Evolutionary conservation across 2,329 filamentous ascomycete genomes (phyloP).

Genomic region (Exserohilum rostratum): DNA sequence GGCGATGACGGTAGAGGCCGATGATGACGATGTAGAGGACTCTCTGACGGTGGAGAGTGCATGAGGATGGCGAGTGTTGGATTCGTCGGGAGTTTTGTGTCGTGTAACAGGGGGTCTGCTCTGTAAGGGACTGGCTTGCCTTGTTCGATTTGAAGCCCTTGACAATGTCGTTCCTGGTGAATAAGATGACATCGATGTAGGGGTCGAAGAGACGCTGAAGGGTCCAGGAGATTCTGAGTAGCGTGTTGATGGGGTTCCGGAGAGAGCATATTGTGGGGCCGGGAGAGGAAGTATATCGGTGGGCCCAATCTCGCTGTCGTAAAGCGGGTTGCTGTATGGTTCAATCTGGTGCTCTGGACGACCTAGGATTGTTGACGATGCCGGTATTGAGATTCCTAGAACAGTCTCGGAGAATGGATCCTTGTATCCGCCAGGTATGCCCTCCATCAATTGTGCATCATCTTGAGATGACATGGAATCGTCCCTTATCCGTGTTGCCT

Average conservation of each 20-base stretch:
- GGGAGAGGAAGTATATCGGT: constrained; percentile 71
- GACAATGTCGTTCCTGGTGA: constrained; percentile 67
- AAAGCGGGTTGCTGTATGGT: constrained; percentile 26
- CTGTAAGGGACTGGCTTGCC: constrained; percentile 62
- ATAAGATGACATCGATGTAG: constrained; percentile 77
- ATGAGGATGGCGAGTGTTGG: constrained; percentile 57
- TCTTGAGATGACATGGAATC: constrained; percentile 45
- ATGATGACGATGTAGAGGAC: constrained; percentile 74
- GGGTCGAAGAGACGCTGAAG: constrained; percentile 79
- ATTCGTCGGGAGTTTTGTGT: constrained; percentile 61
- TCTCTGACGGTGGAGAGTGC: constrained; percentile 71
- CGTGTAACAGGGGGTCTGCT: constrained; percentile 67
- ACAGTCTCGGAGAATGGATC: constrained; percentile 53
- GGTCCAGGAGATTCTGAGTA: constrained; percentile 75
- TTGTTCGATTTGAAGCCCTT: constrained; percentile 53
- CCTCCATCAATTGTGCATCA: constrained; percentile 30
- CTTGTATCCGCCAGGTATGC: constrained; percentile 42
- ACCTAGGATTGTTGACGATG: constrained; percentile 40
- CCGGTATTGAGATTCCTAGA: constrained; percentile 50
- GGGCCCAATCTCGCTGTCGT: constrained; percentile 58
- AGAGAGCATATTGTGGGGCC: constrained; percentile 69
- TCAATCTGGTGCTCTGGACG: constrained; percentile 37
- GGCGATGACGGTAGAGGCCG: constrained; percentile 69
- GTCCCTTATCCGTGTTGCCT: constrained; percentile 39
- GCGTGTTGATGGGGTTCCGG: constrained; percentile 74